Percentiles rank a stretch among this genome's conserved stretches.
Evolutionary conservation across 768 basidiomycete genomes (phyloP).

Genomic region (Pleurotus tuber-regium): DNA sequence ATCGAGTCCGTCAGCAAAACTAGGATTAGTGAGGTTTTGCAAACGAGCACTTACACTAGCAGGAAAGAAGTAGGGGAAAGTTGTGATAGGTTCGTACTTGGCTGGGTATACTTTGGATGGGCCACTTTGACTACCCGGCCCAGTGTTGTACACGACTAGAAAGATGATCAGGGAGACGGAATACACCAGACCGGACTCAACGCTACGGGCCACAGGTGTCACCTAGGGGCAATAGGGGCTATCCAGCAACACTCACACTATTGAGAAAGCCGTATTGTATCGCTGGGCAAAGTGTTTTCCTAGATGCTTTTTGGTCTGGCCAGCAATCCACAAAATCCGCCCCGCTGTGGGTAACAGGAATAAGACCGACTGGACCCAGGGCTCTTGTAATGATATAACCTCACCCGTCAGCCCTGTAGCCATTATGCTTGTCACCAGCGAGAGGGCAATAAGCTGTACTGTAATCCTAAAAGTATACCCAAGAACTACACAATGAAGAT

Average conservation of each 20-base stretch:
- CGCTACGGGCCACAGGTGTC: no score
- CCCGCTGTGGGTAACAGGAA: no score
- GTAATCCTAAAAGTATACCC: conserved; percentile 17
- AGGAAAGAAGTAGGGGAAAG: conserved; percentile 2
- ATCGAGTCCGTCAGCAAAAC: conserved; percentile 10
- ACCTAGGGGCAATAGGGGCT: no score
- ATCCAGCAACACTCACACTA: background rate
- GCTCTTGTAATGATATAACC: background rate
- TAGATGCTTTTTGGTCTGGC: background rate
- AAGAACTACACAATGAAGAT: conserved; percentile 7
- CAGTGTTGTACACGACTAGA: background rate
- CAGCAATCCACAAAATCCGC: conserved; percentile 2
- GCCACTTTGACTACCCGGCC: background rate
- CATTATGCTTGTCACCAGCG: background rate
- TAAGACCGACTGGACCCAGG: no score
- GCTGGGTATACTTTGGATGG: background rate
- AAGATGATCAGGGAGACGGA: conserved; percentile 4
- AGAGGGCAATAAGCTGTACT: background rate
- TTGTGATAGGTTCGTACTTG: background rate
- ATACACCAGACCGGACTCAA: conserved; percentile 6
- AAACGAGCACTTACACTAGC: background rate
- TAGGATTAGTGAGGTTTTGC: no score
- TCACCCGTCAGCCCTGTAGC: background rate
- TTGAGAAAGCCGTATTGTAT: background rate
- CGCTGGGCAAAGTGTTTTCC: conserved; percentile 1